A percentile compares a stretch with the other conserved stretches of the same genome.
Conservation (phyloP, 2,329 filamentous ascomycete genomes). For the Colletotrichum tropicale region DNA sequence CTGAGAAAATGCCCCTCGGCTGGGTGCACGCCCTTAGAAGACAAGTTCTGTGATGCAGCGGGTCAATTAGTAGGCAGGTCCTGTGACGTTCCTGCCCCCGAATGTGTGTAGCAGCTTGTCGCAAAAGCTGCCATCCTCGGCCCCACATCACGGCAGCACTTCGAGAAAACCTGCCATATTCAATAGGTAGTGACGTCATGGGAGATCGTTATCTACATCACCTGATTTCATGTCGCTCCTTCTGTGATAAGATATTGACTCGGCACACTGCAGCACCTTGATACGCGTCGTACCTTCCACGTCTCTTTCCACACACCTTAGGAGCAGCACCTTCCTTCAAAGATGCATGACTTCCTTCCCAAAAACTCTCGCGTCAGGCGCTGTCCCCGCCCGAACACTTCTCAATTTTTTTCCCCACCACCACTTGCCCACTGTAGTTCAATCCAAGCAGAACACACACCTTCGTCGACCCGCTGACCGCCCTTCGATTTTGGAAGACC, state of each 20-base stretch:
- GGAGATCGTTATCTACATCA: not conserved
- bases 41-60: no score
- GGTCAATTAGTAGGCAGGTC: no score
- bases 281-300: not conserved
- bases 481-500: not conserved
- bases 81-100: no score
- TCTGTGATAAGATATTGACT: not conserved
- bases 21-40: no score
- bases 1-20: no score
- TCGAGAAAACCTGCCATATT: no score
- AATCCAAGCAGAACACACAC: not conserved
- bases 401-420: not conserved
- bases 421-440: not conserved
- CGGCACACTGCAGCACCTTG: not conserved
- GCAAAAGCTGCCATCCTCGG: no score
- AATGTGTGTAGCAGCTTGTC: no score
- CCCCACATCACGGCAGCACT: no score
- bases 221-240: not conserved
- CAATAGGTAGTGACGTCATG: not conserved
- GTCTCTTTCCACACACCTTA: not conserved
- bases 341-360: not conserved
- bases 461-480: not conserved
- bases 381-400: not conserved
- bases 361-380: not conserved
- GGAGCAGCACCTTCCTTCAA: not conserved